Evolutionary conservation across 2,329 filamentous ascomycete species (phyloP), one percentile per base, ranked within the genome.

Genomic region (Cadophora sp.): DNA sequence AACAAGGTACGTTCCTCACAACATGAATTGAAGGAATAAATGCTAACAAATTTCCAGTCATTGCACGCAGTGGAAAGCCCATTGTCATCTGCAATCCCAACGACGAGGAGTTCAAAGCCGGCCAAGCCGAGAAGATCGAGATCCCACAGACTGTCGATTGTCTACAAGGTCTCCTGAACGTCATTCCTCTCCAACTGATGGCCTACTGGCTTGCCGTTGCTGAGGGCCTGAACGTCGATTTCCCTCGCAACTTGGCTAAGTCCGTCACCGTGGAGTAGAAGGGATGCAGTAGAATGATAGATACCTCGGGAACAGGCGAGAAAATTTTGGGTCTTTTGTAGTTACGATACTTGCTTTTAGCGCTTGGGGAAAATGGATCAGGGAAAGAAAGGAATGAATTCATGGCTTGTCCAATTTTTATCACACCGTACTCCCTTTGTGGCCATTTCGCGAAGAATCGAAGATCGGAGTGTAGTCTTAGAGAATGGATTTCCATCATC

Each of bases 191-290:
- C 77, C 96, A 99, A 85, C 87, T 99, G 75, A 97, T 99, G 83
- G 93, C 96, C 68, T 99, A 99, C 87, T 98, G 96, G 95, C 89
- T 99, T 72, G 96, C 96, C 64, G 95, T 99, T 76, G 91, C 91
- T 73, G 96, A 97, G 84, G 95, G 94, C 62, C 85, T 97, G 73
- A 98, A 99, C 79, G 96, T 99, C 68, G 96, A 99, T 80, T 98
- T 98, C 89, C 96, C 96, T 66, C 91, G 96, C 78, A 99, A 99
- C 85, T 83, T 99, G 83, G 96, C 96, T 80, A 99, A 99, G 89
- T 97, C 94, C 71, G 96, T 99, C 72, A 99, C 96, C 71, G 96
- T 99, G 74, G 96, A 99, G 88, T 99, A 95, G 62, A 71, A 33
- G 47, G 36, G n/a, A 47, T 13, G n/a, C 20, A 48, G 45, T 39